Base-by-base conservation (phyloP, 352 stramenopile genomes). In the Globisporangium takayamanum region DNA sequence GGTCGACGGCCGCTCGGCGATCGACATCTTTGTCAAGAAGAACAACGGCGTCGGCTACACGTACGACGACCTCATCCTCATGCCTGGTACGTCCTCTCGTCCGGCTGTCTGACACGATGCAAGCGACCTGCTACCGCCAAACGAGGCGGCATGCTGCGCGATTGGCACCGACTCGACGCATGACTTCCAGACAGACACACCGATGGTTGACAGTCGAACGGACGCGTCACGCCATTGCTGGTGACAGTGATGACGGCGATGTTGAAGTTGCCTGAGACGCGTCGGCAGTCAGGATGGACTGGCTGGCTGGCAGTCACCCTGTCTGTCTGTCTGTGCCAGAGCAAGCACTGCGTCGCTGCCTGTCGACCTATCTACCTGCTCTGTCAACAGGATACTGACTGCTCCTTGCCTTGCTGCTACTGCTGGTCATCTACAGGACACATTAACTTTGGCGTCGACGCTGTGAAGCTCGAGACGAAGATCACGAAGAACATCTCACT, bases 381-480 rank as follows among this genome's bases (percentile, higher is more conserved):
- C 33, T 39, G 33, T 39, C 26, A n/a, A 46, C 46, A 36, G 11
- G 3, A 0, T 39, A 14, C 44, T 49, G 44, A 49, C 39, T 46
- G 39, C 50, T 58, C 50, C 45, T 47, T 41, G 11, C 33, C 10
- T 49, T 48, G 33, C n/a, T 28, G 37, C 10, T 39, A 20, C 2
- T 11, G 6, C 28, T 45, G 47, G 1, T 45, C 41, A 4, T 52
- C 28, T 55, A 16, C 30, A 68, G 89, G 90, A 47, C 90, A 98
- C 78, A 98, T 99, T 63, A 73, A 89, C 62, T 98, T 99, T 71
- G 80, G 80, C 46, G 80, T 98, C 15, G 79, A 96, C 51, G 81
- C 97, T 30, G 94, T 99, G 45, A 82, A 97, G 56, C 89, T 99
- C 56, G 94, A 97, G 42, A 98, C 95, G 22, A 93, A 94, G 62